These are phyloP conservation scores for Beta vulgaris DNA, from an alignment of 148 eudicot genomes.

Conservation along the genomic window DNA sequence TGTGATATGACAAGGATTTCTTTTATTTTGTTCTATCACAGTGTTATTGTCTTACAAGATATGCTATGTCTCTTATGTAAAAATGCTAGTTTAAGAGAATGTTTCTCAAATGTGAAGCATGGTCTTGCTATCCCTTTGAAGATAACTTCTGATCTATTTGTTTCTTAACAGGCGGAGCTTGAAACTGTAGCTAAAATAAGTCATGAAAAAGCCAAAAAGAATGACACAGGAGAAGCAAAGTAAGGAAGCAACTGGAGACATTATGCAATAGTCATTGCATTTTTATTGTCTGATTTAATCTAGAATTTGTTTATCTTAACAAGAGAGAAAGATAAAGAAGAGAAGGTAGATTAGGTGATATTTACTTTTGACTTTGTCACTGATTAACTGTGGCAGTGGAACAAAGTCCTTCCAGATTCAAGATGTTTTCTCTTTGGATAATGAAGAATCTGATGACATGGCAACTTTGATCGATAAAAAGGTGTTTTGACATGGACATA, in stretches of 20 bases:
- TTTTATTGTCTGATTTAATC: conserved; percentile 17
- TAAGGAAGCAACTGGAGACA: conserved; percentile 20
- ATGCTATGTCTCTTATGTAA: not conserved
- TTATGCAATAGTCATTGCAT: conserved; percentile 9
- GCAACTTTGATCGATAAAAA: conserved; percentile 79
- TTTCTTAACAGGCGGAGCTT: conserved; percentile 62
- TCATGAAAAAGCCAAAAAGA: conserved; percentile 85
- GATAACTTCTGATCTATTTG: not conserved
- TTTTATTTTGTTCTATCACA: not conserved
- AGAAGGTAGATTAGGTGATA: not conserved
- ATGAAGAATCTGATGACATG: conserved; percentile 79
- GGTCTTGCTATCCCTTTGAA: not conserved
- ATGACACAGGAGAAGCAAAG: conserved; percentile 73
- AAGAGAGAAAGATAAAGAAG: not conserved
- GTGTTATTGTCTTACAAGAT: not conserved
- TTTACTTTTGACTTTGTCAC: conserved; percentile 5
- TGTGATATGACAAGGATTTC: not conserved
- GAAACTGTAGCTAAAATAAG: conserved; percentile 90
- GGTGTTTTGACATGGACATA: conserved; percentile 38
- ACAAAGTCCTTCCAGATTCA: conserved; percentile 78
- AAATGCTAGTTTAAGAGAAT: not conserved
- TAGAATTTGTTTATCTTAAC: not conserved
- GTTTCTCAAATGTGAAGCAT: not conserved
- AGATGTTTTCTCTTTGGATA: conserved; percentile 75
- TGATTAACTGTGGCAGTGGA: conserved; percentile 47